Conservation (phyloP, 352 stramenopile species). For the Phytophthora kernoviae region DNA sequence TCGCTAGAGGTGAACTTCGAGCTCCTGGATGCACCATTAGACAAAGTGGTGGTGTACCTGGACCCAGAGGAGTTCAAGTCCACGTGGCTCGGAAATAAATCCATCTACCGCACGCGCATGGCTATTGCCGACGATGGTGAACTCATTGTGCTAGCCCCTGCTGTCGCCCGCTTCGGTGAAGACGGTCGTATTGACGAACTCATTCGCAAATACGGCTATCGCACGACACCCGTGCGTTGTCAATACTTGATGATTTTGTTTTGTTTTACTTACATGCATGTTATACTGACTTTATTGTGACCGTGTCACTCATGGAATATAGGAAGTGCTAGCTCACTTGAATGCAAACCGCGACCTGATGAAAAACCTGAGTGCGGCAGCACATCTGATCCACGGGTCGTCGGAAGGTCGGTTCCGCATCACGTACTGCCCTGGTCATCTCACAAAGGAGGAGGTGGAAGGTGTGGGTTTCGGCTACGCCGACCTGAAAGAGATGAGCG, state of each 20-base stretch:
- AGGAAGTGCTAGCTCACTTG: slow-evolving; percentile 93
- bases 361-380: slow-evolving; percentile 94
- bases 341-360: slow-evolving; percentile 93
- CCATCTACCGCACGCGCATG: slow-evolving; percentile 98
- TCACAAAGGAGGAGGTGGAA: slow-evolving; percentile 94
- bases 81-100: slow-evolving; percentile 98
- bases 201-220: slow-evolving; percentile 97
- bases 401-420: slow-evolving; percentile 97
- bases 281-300: slow-evolving; percentile 1
- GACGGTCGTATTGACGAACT: slow-evolving; percentile 93
- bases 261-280: neutral
- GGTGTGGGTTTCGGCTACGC: slow-evolving; percentile 93
- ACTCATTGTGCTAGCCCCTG: slow-evolving; percentile 95
- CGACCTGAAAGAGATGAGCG: slow-evolving; percentile 83
- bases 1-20: slow-evolving; percentile 97
- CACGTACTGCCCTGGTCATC: slow-evolving; percentile 92
- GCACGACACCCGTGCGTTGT: slow-evolving; percentile 89
- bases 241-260: neutral
- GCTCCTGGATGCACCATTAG: slow-evolving; percentile 89
- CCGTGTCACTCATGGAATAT: neutral
- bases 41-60: slow-evolving; percentile 97
- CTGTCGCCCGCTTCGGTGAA: slow-evolving; percentile 95
- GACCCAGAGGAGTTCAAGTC: slow-evolving; percentile 97
- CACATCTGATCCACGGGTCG: slow-evolving; percentile 97
- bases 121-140: slow-evolving; percentile 95